A percentile compares a stretch with the other conserved stretches of the same genome.
Conservation (phyloP, 148 eudicot species). For the Camellia sinensis region DNA sequence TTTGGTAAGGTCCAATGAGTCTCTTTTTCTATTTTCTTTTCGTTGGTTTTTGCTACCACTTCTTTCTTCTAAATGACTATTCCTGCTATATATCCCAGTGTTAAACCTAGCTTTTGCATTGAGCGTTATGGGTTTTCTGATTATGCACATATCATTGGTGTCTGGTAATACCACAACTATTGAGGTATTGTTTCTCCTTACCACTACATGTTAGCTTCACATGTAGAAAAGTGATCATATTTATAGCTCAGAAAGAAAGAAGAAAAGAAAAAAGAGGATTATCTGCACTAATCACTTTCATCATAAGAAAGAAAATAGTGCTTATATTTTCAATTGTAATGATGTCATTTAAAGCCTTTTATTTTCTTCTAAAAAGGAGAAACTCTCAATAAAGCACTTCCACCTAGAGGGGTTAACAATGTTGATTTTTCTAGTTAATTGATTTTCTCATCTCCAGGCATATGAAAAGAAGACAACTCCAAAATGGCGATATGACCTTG, state of each 20-base stretch:
- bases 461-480: constrained; percentile 89
- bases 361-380: not conserved
- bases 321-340: not conserved
- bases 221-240: not conserved
- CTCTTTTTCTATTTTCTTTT: constrained; percentile 1
- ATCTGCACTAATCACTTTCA: not conserved
- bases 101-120: constrained; percentile 91
- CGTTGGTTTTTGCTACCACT: not conserved
- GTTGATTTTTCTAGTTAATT: not conserved
- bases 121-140: constrained; percentile 89
- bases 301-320: not conserved
- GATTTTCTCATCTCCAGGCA: constrained; percentile 51
- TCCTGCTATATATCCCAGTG: constrained; percentile 45
- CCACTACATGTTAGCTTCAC: not conserved
- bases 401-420: not conserved
- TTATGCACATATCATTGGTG: constrained; percentile 95
- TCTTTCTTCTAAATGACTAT: constrained; percentile 6
- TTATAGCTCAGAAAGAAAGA: not conserved
- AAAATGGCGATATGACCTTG: constrained; percentile 91
- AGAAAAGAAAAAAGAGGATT: not conserved
- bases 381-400: not conserved
- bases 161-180: constrained; percentile 84
- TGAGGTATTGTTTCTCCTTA: constrained; percentile 57
- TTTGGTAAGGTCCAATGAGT: constrained; percentile 60
- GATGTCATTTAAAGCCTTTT: not conserved